phyloP scores from a whole-genome alignment of 805 yeast genomes.

The Ogataea thermomethanolica region DNA sequence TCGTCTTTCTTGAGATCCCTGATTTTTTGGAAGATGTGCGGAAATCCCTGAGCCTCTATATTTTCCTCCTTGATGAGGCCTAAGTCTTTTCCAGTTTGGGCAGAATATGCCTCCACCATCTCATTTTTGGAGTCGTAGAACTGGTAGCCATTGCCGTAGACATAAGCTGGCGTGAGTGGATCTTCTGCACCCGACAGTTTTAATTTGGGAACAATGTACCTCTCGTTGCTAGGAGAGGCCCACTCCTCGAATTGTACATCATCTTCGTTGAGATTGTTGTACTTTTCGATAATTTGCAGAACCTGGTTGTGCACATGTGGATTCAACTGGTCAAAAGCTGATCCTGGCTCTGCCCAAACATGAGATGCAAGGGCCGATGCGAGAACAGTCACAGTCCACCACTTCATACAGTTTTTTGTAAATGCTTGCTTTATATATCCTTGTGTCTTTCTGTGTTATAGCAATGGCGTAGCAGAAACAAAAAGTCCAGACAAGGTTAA shows the following conservation, averaged over 20 bases:
- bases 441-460: slow-evolving; percentile 8
- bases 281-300: slow-evolving; percentile 19
- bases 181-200: neutral
- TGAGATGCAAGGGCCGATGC: slow-evolving; percentile 11
- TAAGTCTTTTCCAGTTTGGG: slow-evolving; percentile 8
- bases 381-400: slow-evolving; percentile 10
- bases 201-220: slow-evolving; percentile 24
- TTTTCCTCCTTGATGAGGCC: slow-evolving; percentile 26
- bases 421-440: slow-evolving; percentile 1
- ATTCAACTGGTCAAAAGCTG: slow-evolving; percentile 12
- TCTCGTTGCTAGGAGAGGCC: slow-evolving; percentile 25
- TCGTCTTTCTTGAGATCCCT: slow-evolving; percentile 11
- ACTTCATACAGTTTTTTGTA: slow-evolving; percentile 14
- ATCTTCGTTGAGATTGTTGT: slow-evolving; percentile 16
- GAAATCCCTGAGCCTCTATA: slow-evolving; percentile 29
- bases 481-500: neutral
- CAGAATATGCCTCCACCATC: slow-evolving; percentile 3
- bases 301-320: slow-evolving; percentile 12
- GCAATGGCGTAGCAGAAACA: slow-evolving; percentile 9
- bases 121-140: slow-evolving; percentile 6
- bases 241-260: slow-evolving; percentile 25
- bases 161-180: neutral
- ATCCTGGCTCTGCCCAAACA: slow-evolving; percentile 1
- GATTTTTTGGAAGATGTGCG: slow-evolving; percentile 23
- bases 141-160: slow-evolving; percentile 17